Evolutionary conservation across 495 filamentous ascomycete species (phyloP), one percentile per base, ranked within the genome.

Genomic region (Platismatia glauca): DNA sequence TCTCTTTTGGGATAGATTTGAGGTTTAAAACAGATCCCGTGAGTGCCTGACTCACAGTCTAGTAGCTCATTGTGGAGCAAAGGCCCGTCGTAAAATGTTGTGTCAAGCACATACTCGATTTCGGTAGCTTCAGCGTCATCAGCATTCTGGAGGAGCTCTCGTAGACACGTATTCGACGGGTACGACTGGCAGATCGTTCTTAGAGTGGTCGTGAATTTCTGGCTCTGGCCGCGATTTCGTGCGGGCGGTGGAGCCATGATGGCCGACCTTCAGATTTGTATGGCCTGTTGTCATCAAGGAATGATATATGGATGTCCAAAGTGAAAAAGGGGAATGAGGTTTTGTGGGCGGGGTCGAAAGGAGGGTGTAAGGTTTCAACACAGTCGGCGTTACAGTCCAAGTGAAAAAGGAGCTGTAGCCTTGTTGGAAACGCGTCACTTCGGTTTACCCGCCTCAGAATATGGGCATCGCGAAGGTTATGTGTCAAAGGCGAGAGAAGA

Each of bases 1-100:
- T n/a, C n/a, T n/a, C n/a, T n/a, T n/a, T n/a, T n/a, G n/a, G n/a
- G n/a, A n/a, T n/a, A n/a, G n/a, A n/a, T n/a, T n/a, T n/a, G n/a
- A n/a, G n/a, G n/a, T n/a, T n/a, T n/a, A n/a, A n/a, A n/a, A n/a
- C n/a, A n/a, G n/a, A n/a, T n/a, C n/a, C n/a, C n/a, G n/a, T n/a
- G n/a, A n/a, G n/a, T n/a, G n/a, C n/a, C n/a, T n/a, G n/a, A n/a
- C n/a, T n/a, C n/a, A n/a, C n/a, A 35, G 34, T 74, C 63, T 50
- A 41, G 64, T 22, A 78, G 62, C 8, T 57, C 68, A 15, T 57
- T 35, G 58, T 78, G 57, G 7, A 78, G 50, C 34, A 78, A 64
- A 22, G 72, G 59, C 4, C 62, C 37, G 18, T 29, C 27, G 43
- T 68, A 66, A 9, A 57, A 48, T 3, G 53, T 59, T 5, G 66